These are phyloP conservation scores for Phialocephala subalpina DNA, from an alignment of 2,329 filamentous ascomycete genomes.

Conservation along the genomic window DNA sequence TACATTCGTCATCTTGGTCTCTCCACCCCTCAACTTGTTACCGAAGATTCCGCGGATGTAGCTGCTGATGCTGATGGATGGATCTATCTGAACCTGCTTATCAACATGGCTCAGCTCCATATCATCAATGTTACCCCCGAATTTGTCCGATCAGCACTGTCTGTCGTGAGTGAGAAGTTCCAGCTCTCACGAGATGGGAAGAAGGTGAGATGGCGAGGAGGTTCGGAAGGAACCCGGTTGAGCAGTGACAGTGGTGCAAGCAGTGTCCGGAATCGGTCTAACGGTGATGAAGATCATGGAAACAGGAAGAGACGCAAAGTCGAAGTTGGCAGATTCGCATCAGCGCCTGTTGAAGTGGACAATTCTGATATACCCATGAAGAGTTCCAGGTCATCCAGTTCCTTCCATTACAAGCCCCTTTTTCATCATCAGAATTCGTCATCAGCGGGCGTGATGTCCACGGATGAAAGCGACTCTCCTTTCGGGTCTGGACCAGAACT, in stretches of 20 bases:
- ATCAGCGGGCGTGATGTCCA: conserved; percentile 52
- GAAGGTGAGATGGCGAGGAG: conserved; percentile 83
- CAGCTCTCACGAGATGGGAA: conserved; percentile 80
- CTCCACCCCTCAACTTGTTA: conserved; percentile 62
- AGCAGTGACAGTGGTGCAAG: conserved; percentile 69
- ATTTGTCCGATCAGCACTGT: conserved; percentile 77
- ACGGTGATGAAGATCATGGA: conserved; percentile 36
- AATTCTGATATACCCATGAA: neutral
- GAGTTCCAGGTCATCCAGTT: conserved; percentile 50
- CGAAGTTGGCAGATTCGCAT: conserved; percentile 28
- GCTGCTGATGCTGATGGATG: conserved; percentile 74
- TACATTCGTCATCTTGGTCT: conserved; percentile 81
- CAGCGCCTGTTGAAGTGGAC: conserved; percentile 15
- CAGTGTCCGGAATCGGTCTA: conserved; percentile 54
- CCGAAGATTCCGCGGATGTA: conserved; percentile 57
- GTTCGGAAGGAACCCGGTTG: conserved; percentile 67
- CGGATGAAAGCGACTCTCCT: conserved; percentile 55
- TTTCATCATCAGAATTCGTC: conserved; percentile 61
- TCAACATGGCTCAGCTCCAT: conserved; percentile 84
- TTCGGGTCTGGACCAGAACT: conserved; percentile 8
- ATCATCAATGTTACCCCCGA: conserved; percentile 83
- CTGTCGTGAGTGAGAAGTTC: conserved; percentile 75
- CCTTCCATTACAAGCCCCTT: conserved; percentile 70
- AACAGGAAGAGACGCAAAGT: conserved; percentile 39
- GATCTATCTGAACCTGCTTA: conserved; percentile 83